Evolutionary conservation across 2,329 filamentous ascomycete genomes (phyloP).

Genomic region (Chrysoporthe cubensis): DNA sequence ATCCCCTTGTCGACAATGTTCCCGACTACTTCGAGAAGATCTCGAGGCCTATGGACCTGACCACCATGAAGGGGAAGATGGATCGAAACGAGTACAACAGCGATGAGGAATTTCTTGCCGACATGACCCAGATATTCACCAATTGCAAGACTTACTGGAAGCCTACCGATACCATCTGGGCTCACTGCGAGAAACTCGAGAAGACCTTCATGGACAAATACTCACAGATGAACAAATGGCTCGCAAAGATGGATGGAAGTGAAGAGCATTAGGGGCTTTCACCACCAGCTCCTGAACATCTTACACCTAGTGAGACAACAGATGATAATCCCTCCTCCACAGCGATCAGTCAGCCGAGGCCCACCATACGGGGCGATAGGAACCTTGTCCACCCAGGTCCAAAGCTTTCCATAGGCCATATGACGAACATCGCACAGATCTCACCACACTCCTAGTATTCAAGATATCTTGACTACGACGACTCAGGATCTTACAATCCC

Average conservation of each 20-base stretch:
- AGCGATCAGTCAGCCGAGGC: background rate
- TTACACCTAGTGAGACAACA: background rate
- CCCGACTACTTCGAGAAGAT: constrained; percentile 66
- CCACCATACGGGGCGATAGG: too few relatives aligned
- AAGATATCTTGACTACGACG: too few relatives aligned
- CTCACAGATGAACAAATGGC: constrained; percentile 62
- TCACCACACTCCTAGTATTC: background rate
- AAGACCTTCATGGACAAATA: constrained; percentile 53
- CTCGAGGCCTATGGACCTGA: constrained; percentile 65
- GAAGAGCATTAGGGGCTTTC: constrained; percentile 38
- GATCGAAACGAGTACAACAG: constrained; percentile 54
- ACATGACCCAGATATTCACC: constrained; percentile 65
- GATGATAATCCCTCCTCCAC: background rate
- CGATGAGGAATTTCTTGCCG: constrained; percentile 58
- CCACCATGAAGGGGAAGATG: constrained; percentile 64
- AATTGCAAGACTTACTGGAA: constrained; percentile 70
- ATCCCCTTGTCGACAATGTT: constrained; percentile 59
- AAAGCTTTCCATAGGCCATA: constrained; percentile 13
- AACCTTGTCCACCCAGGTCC: background rate
- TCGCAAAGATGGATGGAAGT: constrained; percentile 55
- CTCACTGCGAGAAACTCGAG: constrained; percentile 60
- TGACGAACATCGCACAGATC: background rate
- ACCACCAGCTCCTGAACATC: background rate
- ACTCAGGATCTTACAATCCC: background rate
- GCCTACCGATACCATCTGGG: constrained; percentile 57